Base-by-base conservation (phyloP, 2,329 filamentous ascomycete genomes). In the Rutstroemia sydowiana region DNA sequence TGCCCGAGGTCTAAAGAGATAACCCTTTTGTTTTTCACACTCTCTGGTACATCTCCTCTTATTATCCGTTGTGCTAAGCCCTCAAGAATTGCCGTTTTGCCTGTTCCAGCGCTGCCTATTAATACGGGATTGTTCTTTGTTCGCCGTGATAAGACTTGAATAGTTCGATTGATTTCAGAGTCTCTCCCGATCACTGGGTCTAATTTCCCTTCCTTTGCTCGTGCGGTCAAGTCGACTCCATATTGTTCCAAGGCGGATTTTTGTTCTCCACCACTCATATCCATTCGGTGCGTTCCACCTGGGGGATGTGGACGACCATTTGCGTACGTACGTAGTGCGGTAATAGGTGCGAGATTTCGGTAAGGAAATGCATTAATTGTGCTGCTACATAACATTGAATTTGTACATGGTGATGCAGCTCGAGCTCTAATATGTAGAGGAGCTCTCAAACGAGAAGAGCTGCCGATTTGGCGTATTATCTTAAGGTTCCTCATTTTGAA, bases 181-280 rank as follows among this genome's bases (percentile, higher is more conserved):
- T 96, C 91, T 67, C 93, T 79, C 18, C 93, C 93, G 64, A 98
- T 97, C 13, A 97, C 92, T 0, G 93, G 93, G 65, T 98, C 93
- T 3, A 98, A 77, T 66, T 95, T 96, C 37, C 93, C 93, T 45
- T 87, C 85, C 66, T 79, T 87, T 18, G 93, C 93, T 62, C 81
- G 81, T 11, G 82, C 87, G 1, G 93, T 97, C 48, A 98, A 75
- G 66, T 98, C 92, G 55, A 96, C 76, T 53, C 93, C 93, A 64
- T 84, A 98, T 68, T 95, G 81, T 68, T 97, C 92, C 47, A 97
- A 72, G 0, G 93, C 91, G 2, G 91, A 76, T 70, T 96, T 95
- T 69, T 96, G 76, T 41, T 79, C 77, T 61, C 79, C 79, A 52
- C 79, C 82, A 51, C 88, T 81, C 66, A 97, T 71, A 66, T 97